These are phyloP conservation scores for Candida sanyaensis DNA, from an alignment of 1,139 yeast genomes.

Conservation along the genomic window DNA sequence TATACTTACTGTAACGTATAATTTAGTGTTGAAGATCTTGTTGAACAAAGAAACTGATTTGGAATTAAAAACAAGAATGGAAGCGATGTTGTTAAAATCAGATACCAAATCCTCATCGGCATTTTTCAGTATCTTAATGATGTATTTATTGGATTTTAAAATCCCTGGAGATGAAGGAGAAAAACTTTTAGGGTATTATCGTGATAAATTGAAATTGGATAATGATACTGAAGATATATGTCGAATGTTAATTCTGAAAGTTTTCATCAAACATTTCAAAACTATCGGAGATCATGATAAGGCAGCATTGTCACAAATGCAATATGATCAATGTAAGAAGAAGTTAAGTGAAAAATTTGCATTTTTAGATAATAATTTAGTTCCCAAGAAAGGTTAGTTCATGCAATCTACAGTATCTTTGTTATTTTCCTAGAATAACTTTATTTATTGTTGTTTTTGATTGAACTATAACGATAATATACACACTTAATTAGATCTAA, in stretches of 20 bases:
- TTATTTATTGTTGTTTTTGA: background rate
- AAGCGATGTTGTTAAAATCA: background rate
- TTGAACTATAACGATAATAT: slow-evolving; percentile 4
- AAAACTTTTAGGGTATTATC: background rate
- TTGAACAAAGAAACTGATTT: background rate
- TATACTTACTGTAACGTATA: slow-evolving; percentile 15
- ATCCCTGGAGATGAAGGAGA: slow-evolving; percentile 5
- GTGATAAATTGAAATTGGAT: background rate
- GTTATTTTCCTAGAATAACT: too few species aligned
- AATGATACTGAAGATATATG: slow-evolving; percentile 16
- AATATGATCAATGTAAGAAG: slow-evolving; percentile 19
- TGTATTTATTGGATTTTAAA: slow-evolving; percentile 6
- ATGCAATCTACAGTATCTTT: too few species aligned
- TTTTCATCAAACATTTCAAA: slow-evolving; percentile 18
- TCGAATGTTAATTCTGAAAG: slow-evolving; percentile 22
- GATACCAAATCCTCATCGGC: slow-evolving; percentile 6
- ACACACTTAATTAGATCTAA: slow-evolving; percentile 8
- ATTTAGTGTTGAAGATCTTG: slow-evolving; percentile 2
- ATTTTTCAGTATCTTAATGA: slow-evolving; percentile 3
- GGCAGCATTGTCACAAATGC: slow-evolving; percentile 25
- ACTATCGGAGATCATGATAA: slow-evolving; percentile 24
- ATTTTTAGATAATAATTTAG: slow-evolving; percentile 15
- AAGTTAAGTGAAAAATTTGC: slow-evolving; percentile 18
- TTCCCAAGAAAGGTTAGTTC: background rate
- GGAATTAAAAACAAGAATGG: background rate